Base-by-base conservation (phyloP, 768 basidiomycete genomes). In the Collybiopsis confluens region DNA sequence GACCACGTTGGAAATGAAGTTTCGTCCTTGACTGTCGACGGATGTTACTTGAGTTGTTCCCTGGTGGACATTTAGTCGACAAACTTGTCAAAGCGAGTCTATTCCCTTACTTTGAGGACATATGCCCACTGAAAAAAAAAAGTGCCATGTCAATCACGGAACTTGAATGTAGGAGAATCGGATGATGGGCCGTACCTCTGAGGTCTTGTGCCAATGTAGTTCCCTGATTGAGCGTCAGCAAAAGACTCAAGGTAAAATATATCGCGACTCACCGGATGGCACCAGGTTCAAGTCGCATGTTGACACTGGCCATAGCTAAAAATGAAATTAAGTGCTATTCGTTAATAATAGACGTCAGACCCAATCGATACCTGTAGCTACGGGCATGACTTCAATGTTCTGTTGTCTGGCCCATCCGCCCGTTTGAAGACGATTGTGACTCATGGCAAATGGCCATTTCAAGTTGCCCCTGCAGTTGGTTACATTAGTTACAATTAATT, bases 351-450 rank as follows among this genome's bases (percentile, higher is more conserved):
- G 21, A 33, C 13, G 15, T 30, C 11, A 45, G 37, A 26, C 16
- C 26, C 35, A 2, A 27, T 21, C n/a, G 6, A 8, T 57, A 75
- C 79, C 70, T 28, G 66, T 72, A 2, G 81, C 80, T 21, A 81
- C 69, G 2, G 81, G 80, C 77, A 83, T 71, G 1, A 64, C 61
- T 30, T 65, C 65, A 78, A 79, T 60, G 51, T 81, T 81, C 64
- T 82, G 71, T 58, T 82, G 73, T 38, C 82, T 72, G 24, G 80
- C 79, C 82, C 82, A 85, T 0, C 82, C 82, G 11, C 82, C 82
- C 0, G 73, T 73, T 54, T 77, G 75, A 15, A 85, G 62, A n/a
- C 79, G 75, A 56, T 80, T 82, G 60, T 77, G 77, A 52, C 79
- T 81, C 38, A 82, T 61, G 54, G 66, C 64, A 62, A 82, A 80